Percentiles rank a stretch among this genome's conserved stretches.
phyloP scores from a whole-genome alignment of 805 yeast genomes.

The Kazachstania africana region DNA sequence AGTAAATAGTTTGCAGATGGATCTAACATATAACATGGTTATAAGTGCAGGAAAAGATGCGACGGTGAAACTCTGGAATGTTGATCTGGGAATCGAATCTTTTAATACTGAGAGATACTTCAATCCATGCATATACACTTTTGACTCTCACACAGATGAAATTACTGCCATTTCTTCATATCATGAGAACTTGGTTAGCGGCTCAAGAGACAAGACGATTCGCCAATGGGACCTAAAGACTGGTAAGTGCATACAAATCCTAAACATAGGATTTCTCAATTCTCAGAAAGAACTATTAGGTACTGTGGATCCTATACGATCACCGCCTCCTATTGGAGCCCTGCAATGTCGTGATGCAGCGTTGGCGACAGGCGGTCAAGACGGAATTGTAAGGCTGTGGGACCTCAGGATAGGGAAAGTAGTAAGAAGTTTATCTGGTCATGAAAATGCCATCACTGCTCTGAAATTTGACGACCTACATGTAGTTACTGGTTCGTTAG shows the following conservation, averaged over 20 bases:
- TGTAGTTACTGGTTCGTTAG: constrained; percentile 51
- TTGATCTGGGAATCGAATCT: constrained; percentile 7
- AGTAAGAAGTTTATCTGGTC: constrained; percentile 49
- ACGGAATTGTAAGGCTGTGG: constrained; percentile 66
- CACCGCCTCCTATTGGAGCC: constrained; percentile 37
- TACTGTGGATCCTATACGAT: no score
- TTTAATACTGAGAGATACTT: background rate
- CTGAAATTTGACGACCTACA: constrained; percentile 55
- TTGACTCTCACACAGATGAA: constrained; percentile 56
- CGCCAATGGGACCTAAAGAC: constrained; percentile 64
- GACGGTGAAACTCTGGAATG: constrained; percentile 51
- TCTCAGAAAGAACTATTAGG: no score
- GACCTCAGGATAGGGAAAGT: constrained; percentile 62
- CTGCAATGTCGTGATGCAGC: constrained; percentile 66
- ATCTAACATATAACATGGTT: constrained; percentile 29
- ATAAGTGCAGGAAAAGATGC: constrained; percentile 55
- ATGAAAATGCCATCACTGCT: constrained; percentile 55
- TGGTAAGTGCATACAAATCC: constrained; percentile 57
- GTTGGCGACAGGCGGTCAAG: constrained; percentile 65
- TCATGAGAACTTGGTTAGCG: constrained; percentile 43
- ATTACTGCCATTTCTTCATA: constrained; percentile 50
- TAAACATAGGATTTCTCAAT: constrained; percentile 44
- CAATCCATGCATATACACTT: constrained; percentile 27
- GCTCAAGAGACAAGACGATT: constrained; percentile 59
- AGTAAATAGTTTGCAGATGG: constrained; percentile 51